These are phyloP conservation scores for Populus davidiana DNA, from an alignment of 345 rosid genomes.

Conservation along the genomic window DNA sequence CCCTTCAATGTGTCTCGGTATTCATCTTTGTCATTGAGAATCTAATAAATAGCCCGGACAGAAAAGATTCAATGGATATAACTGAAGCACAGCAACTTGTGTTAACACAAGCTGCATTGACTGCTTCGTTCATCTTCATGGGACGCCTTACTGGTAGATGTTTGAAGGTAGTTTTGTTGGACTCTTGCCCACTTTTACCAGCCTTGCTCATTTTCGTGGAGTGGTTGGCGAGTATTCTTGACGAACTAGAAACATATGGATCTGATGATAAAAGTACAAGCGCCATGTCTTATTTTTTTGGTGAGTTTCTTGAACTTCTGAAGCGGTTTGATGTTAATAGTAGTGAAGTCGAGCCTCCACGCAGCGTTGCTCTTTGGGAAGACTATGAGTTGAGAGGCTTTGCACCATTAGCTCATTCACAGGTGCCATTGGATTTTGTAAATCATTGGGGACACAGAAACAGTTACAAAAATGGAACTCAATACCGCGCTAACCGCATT, in stretches of 20 bases:
- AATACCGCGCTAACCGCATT: conserved; percentile 55
- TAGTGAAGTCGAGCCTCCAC: conserved; percentile 20
- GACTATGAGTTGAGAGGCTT: conserved; percentile 81
- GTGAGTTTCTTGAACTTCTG: conserved; percentile 45
- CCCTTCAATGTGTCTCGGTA: conserved; percentile 61
- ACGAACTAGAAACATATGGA: conserved; percentile 34
- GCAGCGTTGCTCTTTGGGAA: conserved; percentile 68
- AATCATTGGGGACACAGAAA: conserved; percentile 35
- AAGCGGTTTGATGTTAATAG: conserved; percentile 31
- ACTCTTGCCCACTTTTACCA: conserved; percentile 64
- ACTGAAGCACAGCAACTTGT: conserved; percentile 26
- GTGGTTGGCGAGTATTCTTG: conserved; percentile 53
- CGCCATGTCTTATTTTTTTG: conserved; percentile 58
- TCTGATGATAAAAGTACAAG: conserved; percentile 47
- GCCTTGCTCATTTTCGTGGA: conserved; percentile 68
- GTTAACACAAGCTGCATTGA: conserved; percentile 37
- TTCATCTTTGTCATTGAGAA: conserved; percentile 59
- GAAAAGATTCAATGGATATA: conserved; percentile 19
- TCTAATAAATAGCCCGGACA: conserved; percentile 27
- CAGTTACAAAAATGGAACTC: conserved; percentile 41
- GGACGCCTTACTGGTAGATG: conserved; percentile 67
- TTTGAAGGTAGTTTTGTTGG: conserved; percentile 41
- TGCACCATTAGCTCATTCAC: conserved; percentile 52
- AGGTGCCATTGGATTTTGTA: conserved; percentile 54
- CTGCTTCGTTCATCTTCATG: conserved; percentile 56